Base-by-base conservation (phyloP, 148 eudicot species). In the Linanthus parryae region DNA sequence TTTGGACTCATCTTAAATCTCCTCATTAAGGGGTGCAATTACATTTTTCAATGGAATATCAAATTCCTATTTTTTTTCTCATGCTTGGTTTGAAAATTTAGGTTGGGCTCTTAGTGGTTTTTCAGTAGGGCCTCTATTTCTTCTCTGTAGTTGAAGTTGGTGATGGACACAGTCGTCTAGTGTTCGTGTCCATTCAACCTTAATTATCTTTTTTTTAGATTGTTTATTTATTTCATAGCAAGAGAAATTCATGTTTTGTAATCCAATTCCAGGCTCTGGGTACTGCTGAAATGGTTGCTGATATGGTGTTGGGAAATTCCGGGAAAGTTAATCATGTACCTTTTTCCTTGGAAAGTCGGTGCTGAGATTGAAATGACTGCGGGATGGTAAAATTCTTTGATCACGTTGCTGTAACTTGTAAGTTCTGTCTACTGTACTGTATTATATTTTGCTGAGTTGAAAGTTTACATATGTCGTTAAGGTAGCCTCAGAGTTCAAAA, bases 281-380 rank as follows among this genome's bases (percentile, higher is more conserved):
- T 57, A 91, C 98, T 47, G 95, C 94, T 36, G 98, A 91, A 67
- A 61, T 91, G 89, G 69, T 91, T 21, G 79, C 63, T 20, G 81
- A 81, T 73, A 74, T 81, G 95, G 77, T 91, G 43, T 39, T 91
- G 74, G 92, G 70, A 40, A 74, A 68, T 45, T 78, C 84, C 41
- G 51, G 57, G 18, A 72, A 74, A 68, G 79, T 91, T 58, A 75
- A 86, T 64, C 52, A 51, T 43, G 39, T 53, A 41, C 89, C 95
- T 48, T 91, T 69, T 67, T 63, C 78, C 15, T 31, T 79, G 65
- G 63, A 73, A 69, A 71, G 74, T 19, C 77, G 71, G 41, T 61
- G 77, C 18, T 58, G 68, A n/a, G n/a, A n/a, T n/a, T n/a, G n/a
- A n/a, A n/a, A n/a, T n/a, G n/a, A n/a, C n/a, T n/a, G n/a, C n/a